Percentiles rank a stretch among this genome's conserved stretches.
Conservation (phyloP, 1,284 basidiomycete genomes). For the Hymenochaete sp. region DNA sequence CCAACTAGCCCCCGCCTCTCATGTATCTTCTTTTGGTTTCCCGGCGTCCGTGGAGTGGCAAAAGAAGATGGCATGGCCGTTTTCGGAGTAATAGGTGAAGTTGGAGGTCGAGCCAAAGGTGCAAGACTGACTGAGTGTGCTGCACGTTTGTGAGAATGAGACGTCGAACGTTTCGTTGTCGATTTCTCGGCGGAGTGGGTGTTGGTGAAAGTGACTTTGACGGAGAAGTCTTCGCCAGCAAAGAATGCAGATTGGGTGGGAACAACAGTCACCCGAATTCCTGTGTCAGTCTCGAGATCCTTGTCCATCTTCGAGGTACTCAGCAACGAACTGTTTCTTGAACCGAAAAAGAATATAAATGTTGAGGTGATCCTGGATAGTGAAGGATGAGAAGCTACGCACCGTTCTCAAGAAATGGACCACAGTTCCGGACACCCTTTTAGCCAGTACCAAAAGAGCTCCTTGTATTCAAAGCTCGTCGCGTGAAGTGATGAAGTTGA, state of each 20-base stretch:
- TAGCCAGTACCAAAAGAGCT: too few relatives aligned
- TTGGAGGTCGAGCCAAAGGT: constrained; percentile 64
- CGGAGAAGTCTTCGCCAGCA: constrained; percentile 82
- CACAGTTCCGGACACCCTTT: too few relatives aligned
- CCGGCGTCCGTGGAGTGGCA: constrained; percentile 21
- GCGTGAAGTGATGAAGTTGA: too few relatives aligned
- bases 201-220: constrained; percentile 83
- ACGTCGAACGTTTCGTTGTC: constrained; percentile 20
- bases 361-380: too few relatives aligned
- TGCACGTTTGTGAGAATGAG: constrained; percentile 51
- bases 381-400: too few relatives aligned
- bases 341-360: too few relatives aligned
- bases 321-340: too few relatives aligned
- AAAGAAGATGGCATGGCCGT: constrained; percentile 28
- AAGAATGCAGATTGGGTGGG: constrained; percentile 87
- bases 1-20: constrained; percentile 17
- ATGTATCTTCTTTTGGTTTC: constrained; percentile 11
- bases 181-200: constrained; percentile 41
- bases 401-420: too few relatives aligned
- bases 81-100: constrained; percentile 60
- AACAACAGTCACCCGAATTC: constrained; percentile 55
- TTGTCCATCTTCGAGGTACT: too few relatives aligned
- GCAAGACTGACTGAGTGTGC: constrained; percentile 71
- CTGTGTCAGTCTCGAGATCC: constrained; percentile 5
- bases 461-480: too few relatives aligned